phyloP scores from a whole-genome alignment of 352 stramenopile genomes.

The Pythium graminicola region DNA sequence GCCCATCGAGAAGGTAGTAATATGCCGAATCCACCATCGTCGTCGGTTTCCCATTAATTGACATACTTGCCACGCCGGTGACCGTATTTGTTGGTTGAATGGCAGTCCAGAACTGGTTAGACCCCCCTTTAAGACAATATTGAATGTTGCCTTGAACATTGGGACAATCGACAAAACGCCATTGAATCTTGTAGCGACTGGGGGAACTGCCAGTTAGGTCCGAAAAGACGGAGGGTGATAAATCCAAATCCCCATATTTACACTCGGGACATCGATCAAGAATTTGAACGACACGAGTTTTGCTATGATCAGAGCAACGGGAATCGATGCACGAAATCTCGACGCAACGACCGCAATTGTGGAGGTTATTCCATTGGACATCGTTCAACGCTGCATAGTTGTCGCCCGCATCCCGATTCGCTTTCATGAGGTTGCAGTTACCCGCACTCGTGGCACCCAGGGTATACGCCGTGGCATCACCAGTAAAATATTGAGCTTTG shows the following conservation, averaged over 20 bases:
- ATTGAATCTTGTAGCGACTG: conserved; percentile 28
- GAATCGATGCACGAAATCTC: conserved; percentile 37
- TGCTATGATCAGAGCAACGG: conserved; percentile 23
- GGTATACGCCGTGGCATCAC: conserved; percentile 23
- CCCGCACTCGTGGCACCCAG: conserved; percentile 9
- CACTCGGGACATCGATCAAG: conserved; percentile 59
- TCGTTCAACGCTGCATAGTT: conserved; percentile 65
- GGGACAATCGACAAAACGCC: conserved; percentile 41
- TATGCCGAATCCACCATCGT: conserved; percentile 52
- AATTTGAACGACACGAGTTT: conserved; percentile 52
- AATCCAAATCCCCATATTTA: conserved; percentile 40
- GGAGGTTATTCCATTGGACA: conserved; percentile 38
- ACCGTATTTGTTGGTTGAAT: conserved; percentile 53
- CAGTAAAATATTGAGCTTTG: conserved; percentile 18
- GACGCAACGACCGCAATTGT: conserved; percentile 35
- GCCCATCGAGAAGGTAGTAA: conserved; percentile 33
- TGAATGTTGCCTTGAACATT: conserved; percentile 25
- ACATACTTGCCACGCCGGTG: conserved; percentile 40
- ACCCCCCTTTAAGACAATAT: conserved; percentile 51
- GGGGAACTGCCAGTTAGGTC: conserved; percentile 26
- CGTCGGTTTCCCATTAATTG: conserved; percentile 44
- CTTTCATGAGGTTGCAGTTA: conserved; percentile 63
- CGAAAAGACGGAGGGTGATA: conserved; percentile 38
- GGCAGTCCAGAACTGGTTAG: conserved; percentile 51
- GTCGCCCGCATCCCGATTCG: conserved; percentile 25